Base-by-base conservation (phyloP, 805 yeast genomes). In the Wickerhamomyces kurtzmanii region DNA sequence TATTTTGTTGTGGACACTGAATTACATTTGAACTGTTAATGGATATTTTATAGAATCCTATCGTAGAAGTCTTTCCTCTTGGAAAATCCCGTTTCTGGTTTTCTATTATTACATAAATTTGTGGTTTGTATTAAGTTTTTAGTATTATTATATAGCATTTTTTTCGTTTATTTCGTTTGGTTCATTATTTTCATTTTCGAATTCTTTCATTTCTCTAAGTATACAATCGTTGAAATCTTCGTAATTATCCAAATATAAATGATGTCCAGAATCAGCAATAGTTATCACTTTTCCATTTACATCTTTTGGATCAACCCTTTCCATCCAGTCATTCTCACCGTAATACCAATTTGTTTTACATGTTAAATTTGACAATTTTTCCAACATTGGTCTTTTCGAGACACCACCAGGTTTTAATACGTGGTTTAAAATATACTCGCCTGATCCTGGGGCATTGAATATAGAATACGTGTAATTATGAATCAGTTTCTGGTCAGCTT, bases 351-450 rank as follows among this genome's bases (percentile, higher is more conserved):
- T 49, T 19, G 85, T 59, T 22, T 80, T 73, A 43, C 83, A 72
- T 5, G 65, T 55, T 8, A 78, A 51, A 10, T 51, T 41, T 14
- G 62, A 55, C 17, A 66, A 61, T 13, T 44, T 39, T 12, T 56
- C 47, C 4, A 63, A 51, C 29, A 89, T 57, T 1, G 97, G 94
- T 41, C 68, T 57, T 36, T 96, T 62, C 1, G 96, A 94, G 27
- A 73, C 71, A 1, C 94, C 97, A 4, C 97, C 98, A 6, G 96
- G 94, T 0, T 84, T 87, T 15, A 89, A 57, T 12, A 86, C 60
- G 45, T 79, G 81, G 39, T 84, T 81, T 38, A 91, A 59, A 62
- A 89, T 76, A 49, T 89, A 89, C 55, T 89, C 98, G 6, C 97
- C 97, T 0, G 93, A 82, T 1, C 98, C 98, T 4, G 65, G 71